Evolutionary conservation across 352 stramenopile species (phyloP).

Genomic region (Globisporangium parvum): DNA sequence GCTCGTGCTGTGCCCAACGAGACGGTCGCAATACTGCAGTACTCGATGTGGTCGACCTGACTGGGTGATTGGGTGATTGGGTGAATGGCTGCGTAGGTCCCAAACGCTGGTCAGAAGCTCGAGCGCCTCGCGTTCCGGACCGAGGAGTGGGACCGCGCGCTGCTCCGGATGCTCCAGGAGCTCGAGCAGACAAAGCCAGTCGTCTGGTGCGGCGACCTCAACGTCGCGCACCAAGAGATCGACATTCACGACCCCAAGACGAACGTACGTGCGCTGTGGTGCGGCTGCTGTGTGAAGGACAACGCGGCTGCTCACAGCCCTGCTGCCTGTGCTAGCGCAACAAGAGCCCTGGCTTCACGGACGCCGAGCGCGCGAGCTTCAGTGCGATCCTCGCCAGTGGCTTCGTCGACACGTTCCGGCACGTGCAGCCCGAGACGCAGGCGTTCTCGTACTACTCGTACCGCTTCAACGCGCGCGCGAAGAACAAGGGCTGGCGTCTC

Average conservation of each 20-base stretch:
- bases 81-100: slow-evolving; percentile 22
- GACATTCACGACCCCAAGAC: slow-evolving; percentile 85
- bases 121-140: slow-evolving; percentile 72
- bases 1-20: background rate
- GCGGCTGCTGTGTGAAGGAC: background rate
- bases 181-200: slow-evolving; percentile 74
- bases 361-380: slow-evolving; percentile 77
- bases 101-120: slow-evolving; percentile 66
- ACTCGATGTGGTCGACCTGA: too few species aligned
- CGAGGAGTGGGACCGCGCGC: slow-evolving; percentile 68
- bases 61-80: background rate
- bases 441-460: slow-evolving; percentile 84
- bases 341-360: slow-evolving; percentile 74
- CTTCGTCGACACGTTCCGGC: slow-evolving; percentile 74
- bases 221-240: slow-evolving; percentile 84
- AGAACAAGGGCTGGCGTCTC: slow-evolving; percentile 85
- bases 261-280: slow-evolving; percentile 31
- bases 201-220: slow-evolving; percentile 83
- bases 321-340: slow-evolving; percentile 31
- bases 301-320: too few species aligned
- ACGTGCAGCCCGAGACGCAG: slow-evolving; percentile 52
- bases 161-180: slow-evolving; percentile 58
- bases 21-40: too few species aligned
- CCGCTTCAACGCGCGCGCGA: slow-evolving; percentile 62
- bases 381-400: slow-evolving; percentile 42